Evolutionary conservation across 257 asterid species (phyloP).

Genomic region (Primulina huaijiensis): DNA sequence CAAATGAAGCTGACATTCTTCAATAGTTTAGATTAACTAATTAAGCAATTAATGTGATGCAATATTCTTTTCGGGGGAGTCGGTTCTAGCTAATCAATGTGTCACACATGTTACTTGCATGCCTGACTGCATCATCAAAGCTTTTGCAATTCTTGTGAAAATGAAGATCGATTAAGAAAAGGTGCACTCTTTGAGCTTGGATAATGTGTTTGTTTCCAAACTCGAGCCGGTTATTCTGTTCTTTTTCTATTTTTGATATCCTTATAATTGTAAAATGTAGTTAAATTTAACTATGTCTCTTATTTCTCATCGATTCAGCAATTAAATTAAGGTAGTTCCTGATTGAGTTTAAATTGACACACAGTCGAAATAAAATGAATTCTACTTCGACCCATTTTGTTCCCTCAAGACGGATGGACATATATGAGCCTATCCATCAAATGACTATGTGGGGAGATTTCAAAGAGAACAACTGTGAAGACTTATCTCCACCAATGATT

Average conservation of each 20-base stretch:
- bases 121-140: neutral
- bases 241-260: neutral
- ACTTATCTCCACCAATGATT: constrained; percentile 45
- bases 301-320: neutral
- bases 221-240: neutral
- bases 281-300: neutral
- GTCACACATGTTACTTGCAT: no score
- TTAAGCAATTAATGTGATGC: no score
- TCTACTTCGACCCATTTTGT: constrained; percentile 69
- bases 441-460: constrained; percentile 78
- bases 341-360: constrained; percentile 1
- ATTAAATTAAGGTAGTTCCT: neutral
- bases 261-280: neutral
- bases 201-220: neutral
- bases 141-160: neutral
- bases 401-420: constrained; percentile 75
- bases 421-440: constrained; percentile 69
- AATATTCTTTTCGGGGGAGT: no score
- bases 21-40: no score
- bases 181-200: neutral
- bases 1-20: no score
- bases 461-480: constrained; percentile 45
- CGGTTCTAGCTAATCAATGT: no score
- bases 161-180: no score
- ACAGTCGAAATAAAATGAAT: constrained; percentile 49